A percentile compares a stretch with the other conserved stretches of the same genome.
These are phyloP conservation scores for Simmondsia chinensis DNA, from an alignment of 148 eudicot genomes.

Conservation along the genomic window DNA sequence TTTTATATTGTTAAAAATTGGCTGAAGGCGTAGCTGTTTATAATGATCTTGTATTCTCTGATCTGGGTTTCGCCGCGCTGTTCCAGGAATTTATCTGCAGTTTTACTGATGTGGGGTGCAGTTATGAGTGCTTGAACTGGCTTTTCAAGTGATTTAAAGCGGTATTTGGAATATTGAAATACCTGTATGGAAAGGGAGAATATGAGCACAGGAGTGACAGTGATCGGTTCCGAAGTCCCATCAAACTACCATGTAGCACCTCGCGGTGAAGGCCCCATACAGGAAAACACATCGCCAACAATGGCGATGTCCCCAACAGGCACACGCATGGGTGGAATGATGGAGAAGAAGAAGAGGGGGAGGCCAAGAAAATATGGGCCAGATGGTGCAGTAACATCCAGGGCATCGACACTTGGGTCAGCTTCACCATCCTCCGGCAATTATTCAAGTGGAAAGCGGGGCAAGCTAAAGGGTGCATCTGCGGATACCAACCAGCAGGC, in stretches of 20 bases:
- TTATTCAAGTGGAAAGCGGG: slow-evolving; percentile 23
- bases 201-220: slow-evolving; percentile 34
- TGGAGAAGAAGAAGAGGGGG: slow-evolving; percentile 66
- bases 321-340: slow-evolving; percentile 13
- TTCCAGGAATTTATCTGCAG: no score
- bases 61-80: no score
- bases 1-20: no score
- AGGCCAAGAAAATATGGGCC: slow-evolving; percentile 66
- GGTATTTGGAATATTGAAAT: no score
- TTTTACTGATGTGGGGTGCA: no score
- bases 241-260: slow-evolving; percentile 52
- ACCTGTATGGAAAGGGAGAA: slow-evolving; percentile 40
- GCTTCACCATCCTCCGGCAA: slow-evolving; percentile 26
- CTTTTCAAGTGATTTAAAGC: no score
- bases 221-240: slow-evolving; percentile 42
- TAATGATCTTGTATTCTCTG: no score
- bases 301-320: slow-evolving; percentile 16
- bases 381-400: slow-evolving; percentile 21
- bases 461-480: slow-evolving; percentile 22
- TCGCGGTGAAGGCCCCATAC: slow-evolving; percentile 27
- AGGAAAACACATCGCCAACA: slow-evolving; percentile 13
- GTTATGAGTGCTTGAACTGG: no score
- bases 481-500: slow-evolving; percentile 32
- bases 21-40: no score
- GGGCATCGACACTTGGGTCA: slow-evolving; percentile 26